Base-by-base conservation (phyloP, 2,329 filamentous ascomycete genomes). In the Sphaerulina populicola region DNA sequence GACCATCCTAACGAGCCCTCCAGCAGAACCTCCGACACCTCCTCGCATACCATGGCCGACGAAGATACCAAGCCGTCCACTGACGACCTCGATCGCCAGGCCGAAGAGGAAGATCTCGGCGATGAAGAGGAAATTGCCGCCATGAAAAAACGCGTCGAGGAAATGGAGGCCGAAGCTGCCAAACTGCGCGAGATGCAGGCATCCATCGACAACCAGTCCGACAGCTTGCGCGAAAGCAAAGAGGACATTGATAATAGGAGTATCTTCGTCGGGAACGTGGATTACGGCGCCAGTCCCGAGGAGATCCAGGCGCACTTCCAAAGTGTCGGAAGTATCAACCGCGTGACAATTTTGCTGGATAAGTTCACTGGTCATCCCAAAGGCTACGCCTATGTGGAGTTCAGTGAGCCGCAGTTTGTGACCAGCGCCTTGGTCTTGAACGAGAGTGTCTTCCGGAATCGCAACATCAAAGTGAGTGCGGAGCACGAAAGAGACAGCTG, bases 341-440 rank as follows among this genome's bases (percentile, higher is more conserved):
- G 93, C 55, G 93, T 98, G 53, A 98, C 93, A 1, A 98, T 98
- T 60, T 75, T 98, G 61, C 75, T 98, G 62, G 93, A 98, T 74
- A 98, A 98, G 75, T 97, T 96, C 67, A 95, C 90, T 9, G 93
- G 93, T 58, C 90, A 97, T 76, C 93, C 93, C n/a, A 98, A 98
- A 77, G 93, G 93, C 59, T 98, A 98, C 74, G 93, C 93, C 66
- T 98, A 98, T 72, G 93, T 98, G 64, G 93, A 98, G 72, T 98
- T 98, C 68, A 85, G 88, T 54, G 93, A 97, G 73, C 89, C 93
- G 44, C 90, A 82, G 71, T 77, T 96, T 55, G 91, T 98, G 57
- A 88, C 88, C 43, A 88, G 94, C 69, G 93, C 93, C 23, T 79
- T 98, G 55, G 89, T 97, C 37, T 77, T 98, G 52, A 97, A 98